A percentile compares a stretch with the other conserved stretches of the same genome.
These are phyloP conservation scores for Plasmodium vinckei DNA, from an alignment of 169 alveolate species.

Conservation along the genomic window DNA sequence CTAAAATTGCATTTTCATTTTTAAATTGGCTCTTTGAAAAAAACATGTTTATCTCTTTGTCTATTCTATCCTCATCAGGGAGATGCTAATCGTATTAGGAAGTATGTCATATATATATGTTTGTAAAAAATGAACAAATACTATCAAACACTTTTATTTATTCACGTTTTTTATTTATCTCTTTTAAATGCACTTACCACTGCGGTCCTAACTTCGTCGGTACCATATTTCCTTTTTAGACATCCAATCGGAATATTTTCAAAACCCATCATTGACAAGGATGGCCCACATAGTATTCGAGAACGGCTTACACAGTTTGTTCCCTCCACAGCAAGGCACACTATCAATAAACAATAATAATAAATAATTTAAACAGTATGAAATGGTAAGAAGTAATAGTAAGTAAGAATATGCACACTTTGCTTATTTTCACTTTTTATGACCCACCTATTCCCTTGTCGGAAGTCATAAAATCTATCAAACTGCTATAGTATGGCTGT, in stretches of 20 bases:
- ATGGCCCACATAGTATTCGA: slow-evolving; percentile 59
- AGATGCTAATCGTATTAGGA: slow-evolving; percentile 8
- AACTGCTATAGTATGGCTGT: slow-evolving; percentile 45
- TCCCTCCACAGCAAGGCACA: slow-evolving; percentile 64
- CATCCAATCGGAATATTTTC: slow-evolving; percentile 49
- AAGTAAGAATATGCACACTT: not conserved
- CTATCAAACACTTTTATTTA: slow-evolving; percentile 6
- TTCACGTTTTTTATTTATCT: not conserved
- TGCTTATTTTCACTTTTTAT: slow-evolving; percentile 1
- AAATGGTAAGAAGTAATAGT: too few relatives aligned
- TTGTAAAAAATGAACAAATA: too few relatives aligned
- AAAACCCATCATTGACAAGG: slow-evolving; percentile 28
- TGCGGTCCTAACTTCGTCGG: slow-evolving; percentile 43
- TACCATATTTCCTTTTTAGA: slow-evolving; percentile 72
- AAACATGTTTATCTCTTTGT: slow-evolving; percentile 63
- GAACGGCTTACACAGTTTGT: slow-evolving; percentile 25
- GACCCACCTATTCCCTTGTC: slow-evolving; percentile 62
- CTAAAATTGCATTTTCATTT: slow-evolving; percentile 32
- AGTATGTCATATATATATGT: too few relatives aligned
- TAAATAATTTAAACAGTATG: not conserved
- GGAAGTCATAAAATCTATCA: slow-evolving; percentile 67
- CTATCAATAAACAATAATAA: not conserved
- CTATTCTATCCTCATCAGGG: slow-evolving; percentile 50
- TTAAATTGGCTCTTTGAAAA: slow-evolving; percentile 41
- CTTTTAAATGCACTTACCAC: slow-evolving; percentile 34